Conservation (phyloP, 2,329 filamentous ascomycete species). For the Thelonectria olida region DNA sequence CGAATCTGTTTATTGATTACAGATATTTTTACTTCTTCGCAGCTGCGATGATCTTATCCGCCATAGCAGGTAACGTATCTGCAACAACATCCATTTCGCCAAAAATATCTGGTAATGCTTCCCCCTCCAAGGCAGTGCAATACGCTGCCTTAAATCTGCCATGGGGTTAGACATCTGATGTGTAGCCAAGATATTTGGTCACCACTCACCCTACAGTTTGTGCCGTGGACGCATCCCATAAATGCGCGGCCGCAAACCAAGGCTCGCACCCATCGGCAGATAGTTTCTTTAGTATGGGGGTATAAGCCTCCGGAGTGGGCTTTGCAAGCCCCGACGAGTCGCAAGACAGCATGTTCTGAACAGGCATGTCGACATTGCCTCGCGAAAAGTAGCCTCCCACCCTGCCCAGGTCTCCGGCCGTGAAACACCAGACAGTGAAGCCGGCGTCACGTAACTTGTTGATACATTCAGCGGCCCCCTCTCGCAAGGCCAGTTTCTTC, state of each 20-base stretch:
- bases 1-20: not conserved
- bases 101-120: constrained; percentile 28
- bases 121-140: constrained; percentile 29
- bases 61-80: constrained; percentile 27
- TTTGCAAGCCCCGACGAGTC: constrained; percentile 31
- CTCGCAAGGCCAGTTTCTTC: constrained; percentile 12
- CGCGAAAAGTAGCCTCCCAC: constrained; percentile 30
- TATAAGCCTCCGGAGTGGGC: constrained; percentile 32
- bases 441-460: constrained; percentile 27
- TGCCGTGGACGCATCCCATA: constrained; percentile 32
- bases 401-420: constrained; percentile 25
- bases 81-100: constrained; percentile 35
- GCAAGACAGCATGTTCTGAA: constrained; percentile 27
- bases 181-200: fast-evolving
- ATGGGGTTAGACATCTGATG: not conserved
- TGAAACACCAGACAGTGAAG: constrained; percentile 27
- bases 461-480: constrained; percentile 26
- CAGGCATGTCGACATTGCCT: constrained; percentile 27
- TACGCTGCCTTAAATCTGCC: constrained; percentile 30
- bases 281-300: constrained; percentile 27
- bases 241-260: constrained; percentile 33
- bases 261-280: constrained; percentile 23
- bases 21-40: constrained; percentile 6
- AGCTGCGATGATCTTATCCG: constrained; percentile 27
- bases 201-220: constrained; percentile 28